A percentile compares a stretch with the other conserved stretches of the same genome.
These are phyloP conservation scores for Penium margaritaceum DNA, from an alignment of 139 green algal genomes.

Conservation along the genomic window DNA sequence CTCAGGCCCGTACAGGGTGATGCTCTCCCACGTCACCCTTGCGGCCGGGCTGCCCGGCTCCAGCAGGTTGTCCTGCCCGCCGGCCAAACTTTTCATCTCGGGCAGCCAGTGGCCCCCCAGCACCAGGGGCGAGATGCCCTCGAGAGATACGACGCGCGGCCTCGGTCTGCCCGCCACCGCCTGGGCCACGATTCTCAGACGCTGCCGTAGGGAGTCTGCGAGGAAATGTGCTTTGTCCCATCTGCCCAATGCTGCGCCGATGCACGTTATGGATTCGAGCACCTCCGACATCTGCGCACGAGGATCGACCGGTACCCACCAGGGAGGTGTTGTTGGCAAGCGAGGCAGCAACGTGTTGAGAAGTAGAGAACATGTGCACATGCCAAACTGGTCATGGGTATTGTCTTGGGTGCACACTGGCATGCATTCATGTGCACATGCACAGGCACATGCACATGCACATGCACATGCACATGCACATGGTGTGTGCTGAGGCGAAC, in stretches of 20 bases:
- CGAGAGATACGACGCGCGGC: constrained; percentile 64
- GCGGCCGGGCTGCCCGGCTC: constrained; percentile 50
- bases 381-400: neutral
- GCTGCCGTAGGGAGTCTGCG: constrained; percentile 61
- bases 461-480: too few relatives aligned
- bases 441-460: too few relatives aligned
- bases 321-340: too few relatives aligned
- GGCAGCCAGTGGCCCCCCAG: constrained; percentile 60
- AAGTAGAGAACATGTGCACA: neutral
- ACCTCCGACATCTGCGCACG: constrained; percentile 57
- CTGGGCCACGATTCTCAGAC: constrained; percentile 57
- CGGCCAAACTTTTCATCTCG: constrained; percentile 61
- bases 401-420: neutral
- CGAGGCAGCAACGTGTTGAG: neutral
- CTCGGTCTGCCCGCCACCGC: constrained; percentile 46
- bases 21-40: constrained; percentile 48
- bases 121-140: constrained; percentile 49
- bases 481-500: too few relatives aligned
- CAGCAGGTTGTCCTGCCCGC: constrained; percentile 51
- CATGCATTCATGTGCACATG: too few relatives aligned
- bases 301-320: too few relatives aligned
- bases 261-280: constrained; percentile 68
- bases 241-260: constrained; percentile 63
- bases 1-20: constrained; percentile 63
- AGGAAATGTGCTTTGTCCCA: constrained; percentile 53